Conservation (phyloP, 495 filamentous ascomycete species). For the Articulospora tetracladia region DNA sequence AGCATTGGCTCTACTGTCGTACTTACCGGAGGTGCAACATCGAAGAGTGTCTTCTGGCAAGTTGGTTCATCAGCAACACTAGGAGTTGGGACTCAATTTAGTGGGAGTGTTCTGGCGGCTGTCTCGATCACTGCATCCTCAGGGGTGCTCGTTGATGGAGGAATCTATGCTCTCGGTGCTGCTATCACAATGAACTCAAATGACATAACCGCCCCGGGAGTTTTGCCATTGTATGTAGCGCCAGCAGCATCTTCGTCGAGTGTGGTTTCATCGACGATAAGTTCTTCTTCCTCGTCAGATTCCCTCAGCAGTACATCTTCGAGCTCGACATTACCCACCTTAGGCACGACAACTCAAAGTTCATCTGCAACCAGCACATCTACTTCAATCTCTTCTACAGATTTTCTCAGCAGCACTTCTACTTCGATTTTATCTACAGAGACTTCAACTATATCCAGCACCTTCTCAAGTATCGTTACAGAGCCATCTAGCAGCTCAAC, state of each 20-base stretch:
- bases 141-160: not conserved
- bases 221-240: not conserved
- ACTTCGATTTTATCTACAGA: not conserved
- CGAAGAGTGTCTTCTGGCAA: constrained; percentile 12
- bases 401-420: not conserved
- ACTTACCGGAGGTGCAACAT: not conserved
- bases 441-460: not conserved
- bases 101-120: constrained; percentile 1
- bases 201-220: not conserved
- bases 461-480: not conserved
- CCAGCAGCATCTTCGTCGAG: not conserved
- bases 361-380: not conserved
- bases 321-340: no score
- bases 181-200: not conserved
- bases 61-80: constrained; percentile 10
- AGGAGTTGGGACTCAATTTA: not conserved
- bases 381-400: not conserved
- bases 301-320: no score
- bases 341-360: not conserved
- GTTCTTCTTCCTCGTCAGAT: not conserved
- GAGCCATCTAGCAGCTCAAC: not conserved
- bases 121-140: not conserved
- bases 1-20: not conserved
- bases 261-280: not conserved
- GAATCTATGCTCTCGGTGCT: not conserved